Percentiles rank a stretch among this genome's conserved stretches.
Conservation (phyloP, 1,139 yeast genomes). For the Torulaspora pretoriensis region DNA sequence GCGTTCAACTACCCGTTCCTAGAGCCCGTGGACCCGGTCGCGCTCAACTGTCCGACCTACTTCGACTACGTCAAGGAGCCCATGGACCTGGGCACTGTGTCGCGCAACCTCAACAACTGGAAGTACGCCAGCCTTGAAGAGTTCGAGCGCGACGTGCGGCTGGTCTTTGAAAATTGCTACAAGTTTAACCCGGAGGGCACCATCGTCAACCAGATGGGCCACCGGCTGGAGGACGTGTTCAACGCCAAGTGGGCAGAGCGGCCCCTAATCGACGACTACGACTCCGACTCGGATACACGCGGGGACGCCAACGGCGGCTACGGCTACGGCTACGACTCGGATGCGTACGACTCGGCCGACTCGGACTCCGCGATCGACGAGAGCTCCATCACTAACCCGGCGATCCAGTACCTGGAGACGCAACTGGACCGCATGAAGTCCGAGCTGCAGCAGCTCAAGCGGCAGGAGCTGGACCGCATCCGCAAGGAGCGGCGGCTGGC, state of each 20-base stretch:
- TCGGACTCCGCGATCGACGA: conserved; percentile 69
- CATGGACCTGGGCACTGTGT: conserved; percentile 90
- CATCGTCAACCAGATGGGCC: conserved; percentile 95
- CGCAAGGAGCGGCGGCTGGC: conserved; percentile 41
- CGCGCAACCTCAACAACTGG: conserved; percentile 74
- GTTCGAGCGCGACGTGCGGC: conserved; percentile 75
- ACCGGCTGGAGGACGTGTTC: conserved; percentile 77
- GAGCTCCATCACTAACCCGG: conserved; percentile 72
- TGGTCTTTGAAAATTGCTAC: conserved; percentile 86
- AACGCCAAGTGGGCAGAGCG: conserved; percentile 85
- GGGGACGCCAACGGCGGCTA: conserved; percentile 24
- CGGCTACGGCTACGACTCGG: conserved; percentile 35
- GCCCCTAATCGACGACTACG: conserved; percentile 50
- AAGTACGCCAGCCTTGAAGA: conserved; percentile 87
- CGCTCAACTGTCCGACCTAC: conserved; percentile 87
- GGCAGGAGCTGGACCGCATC: conserved; percentile 61
- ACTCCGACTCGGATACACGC: conserved; percentile 25
- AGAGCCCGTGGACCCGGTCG: conserved; percentile 93
- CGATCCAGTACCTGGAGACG: conserved; percentile 82
- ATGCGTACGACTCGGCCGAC: conserved; percentile 40
- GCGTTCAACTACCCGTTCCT: conserved; percentile 84
- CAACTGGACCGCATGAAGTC: conserved; percentile 81
- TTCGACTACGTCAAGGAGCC: conserved; percentile 81
- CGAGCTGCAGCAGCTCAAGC: conserved; percentile 78
- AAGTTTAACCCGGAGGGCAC: conserved; percentile 92